A percentile compares a stretch with the other conserved stretches of the same genome.
phyloP scores from a whole-genome alignment of 139 green algal species.

The Coelastrella sp. region DNA sequence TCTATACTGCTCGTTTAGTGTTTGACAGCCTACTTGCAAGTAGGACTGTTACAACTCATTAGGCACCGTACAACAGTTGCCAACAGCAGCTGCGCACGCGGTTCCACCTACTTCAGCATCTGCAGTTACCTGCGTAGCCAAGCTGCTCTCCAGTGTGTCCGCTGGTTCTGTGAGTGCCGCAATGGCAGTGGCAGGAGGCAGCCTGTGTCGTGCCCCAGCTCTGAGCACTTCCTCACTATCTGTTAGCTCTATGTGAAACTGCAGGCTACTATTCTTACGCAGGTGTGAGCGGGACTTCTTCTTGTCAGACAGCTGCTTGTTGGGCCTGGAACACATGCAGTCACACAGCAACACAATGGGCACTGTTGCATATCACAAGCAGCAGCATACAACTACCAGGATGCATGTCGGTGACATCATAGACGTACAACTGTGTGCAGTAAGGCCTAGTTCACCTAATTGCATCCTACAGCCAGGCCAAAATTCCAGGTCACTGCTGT shows the following conservation, averaged over 20 bases:
- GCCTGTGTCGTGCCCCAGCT: neutral
- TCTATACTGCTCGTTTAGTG: no score
- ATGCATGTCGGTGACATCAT: no score
- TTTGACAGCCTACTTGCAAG: no score
- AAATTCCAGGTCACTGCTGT: no score
- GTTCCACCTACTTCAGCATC: neutral
- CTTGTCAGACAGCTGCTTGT: slow-evolving; percentile 2
- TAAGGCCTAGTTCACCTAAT: no score
- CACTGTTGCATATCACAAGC: no score
- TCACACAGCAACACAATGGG: no score
- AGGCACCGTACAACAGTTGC: no score
- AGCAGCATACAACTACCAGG: no score
- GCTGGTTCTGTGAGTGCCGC: slow-evolving; percentile 24
- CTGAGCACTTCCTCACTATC: neutral
- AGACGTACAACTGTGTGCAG: no score
- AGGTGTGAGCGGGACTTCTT: neutral
- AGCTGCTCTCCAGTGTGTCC: neutral
- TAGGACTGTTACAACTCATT: no score
- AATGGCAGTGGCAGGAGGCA: slow-evolving; percentile 24
- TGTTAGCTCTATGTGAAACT: slow-evolving; percentile 43
- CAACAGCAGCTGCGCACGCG: neutral
- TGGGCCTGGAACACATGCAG: neutral
- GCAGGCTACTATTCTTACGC: slow-evolving; percentile 28
- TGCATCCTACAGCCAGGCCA: no score
- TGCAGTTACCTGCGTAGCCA: slow-evolving; percentile 15